Evolutionary conservation across 345 rosid genomes (phyloP).

Genomic region (Angophora floribunda): DNA sequence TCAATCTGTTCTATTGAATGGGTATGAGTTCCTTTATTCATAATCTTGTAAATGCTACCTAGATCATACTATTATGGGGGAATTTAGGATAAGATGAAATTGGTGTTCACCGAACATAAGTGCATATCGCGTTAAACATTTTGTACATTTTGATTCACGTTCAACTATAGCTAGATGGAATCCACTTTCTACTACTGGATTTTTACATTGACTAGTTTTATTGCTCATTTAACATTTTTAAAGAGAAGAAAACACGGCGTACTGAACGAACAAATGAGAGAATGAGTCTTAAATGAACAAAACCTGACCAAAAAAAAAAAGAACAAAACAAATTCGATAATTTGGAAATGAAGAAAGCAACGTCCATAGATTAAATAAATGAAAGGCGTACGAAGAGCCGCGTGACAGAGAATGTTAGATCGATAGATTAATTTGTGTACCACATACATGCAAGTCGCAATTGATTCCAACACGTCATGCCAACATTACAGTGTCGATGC

Average conservation of each 20-base stretch:
- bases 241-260: accelerated
- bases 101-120: background rate
- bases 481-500: background rate
- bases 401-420: background rate
- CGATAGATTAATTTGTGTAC: background rate
- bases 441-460: background rate
- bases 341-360: background rate
- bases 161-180: background rate
- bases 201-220: background rate
- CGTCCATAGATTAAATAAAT: background rate
- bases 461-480: background rate
- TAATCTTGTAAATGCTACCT: background rate
- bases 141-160: background rate
- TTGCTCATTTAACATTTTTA: background rate
- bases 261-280: accelerated
- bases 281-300: background rate
- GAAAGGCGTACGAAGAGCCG: background rate
- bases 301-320: too few relatives aligned
- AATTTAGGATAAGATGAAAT: background rate
- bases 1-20: background rate
- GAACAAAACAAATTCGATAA: background rate
- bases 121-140: background rate
- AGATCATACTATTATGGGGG: background rate
- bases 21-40: background rate
- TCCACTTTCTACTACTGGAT: background rate